Base-by-base conservation (phyloP, 1,284 basidiomycete genomes). In the Boletus nobilissimus region DNA sequence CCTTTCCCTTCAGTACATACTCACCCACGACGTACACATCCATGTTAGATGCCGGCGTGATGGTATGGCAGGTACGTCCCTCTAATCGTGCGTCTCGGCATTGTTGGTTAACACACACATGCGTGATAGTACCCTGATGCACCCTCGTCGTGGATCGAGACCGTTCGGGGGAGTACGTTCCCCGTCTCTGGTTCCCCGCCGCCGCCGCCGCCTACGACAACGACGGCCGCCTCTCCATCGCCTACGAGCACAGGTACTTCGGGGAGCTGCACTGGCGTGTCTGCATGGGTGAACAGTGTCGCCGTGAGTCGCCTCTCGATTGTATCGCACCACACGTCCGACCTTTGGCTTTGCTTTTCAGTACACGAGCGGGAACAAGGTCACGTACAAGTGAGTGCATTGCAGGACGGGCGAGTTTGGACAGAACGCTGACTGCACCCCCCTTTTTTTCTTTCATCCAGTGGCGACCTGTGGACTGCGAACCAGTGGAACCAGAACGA, bases 11-110 rank as follows among this genome's bases (percentile, higher is more conserved):
- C 3, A 6, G 19, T 34, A 19, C 60, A 11, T 48, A 32, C 76
- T 82, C 39, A 78, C 36, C 14, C n/a, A 22, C 19, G 32, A 36
- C 65, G 14, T 70, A 65, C 19, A 34, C 32, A 65, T 11, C 75
- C 39, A 16, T n/a, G 6, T 43, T 11, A 90, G 90, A 87, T 79
- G 92, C 85, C 1, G 92, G 92, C 40, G 89, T 87, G 34, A 89
- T 91, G 88, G 84, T 85, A 36, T 90, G 88, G 87, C 77, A 85
- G 81, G 83, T 85, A n/a, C n/a, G n/a, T n/a, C n/a, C n/a, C n/a
- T n/a, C n/a, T n/a, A n/a, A n/a, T n/a, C n/a, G n/a, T n/a, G n/a
- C n/a, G n/a, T n/a, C n/a, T n/a, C n/a, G n/a, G n/a, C n/a, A n/a
- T n/a, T n/a, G n/a, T n/a, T 46, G 46, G 46, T 46, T 46, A 22